These are phyloP conservation scores for Calonectria hawksworthii DNA, from an alignment of 2,329 filamentous ascomycete genomes.

Conservation along the genomic window DNA sequence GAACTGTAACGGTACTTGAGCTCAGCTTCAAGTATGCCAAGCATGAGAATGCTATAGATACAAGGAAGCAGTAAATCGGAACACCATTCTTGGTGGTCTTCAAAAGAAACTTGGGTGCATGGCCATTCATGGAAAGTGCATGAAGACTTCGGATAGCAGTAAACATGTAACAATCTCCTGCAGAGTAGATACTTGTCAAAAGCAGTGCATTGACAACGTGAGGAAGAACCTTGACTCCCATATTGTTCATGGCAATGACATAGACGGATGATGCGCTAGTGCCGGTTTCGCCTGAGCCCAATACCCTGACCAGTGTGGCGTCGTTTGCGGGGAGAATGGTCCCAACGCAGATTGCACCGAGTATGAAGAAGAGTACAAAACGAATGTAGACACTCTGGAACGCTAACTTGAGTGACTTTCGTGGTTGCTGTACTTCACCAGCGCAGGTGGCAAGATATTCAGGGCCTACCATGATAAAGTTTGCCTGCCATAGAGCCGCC, in stretches of 20 bases:
- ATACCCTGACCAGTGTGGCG: conserved; percentile 65
- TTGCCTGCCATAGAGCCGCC: conserved; percentile 71
- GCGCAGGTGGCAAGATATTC: conserved; percentile 74
- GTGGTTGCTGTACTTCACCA: conserved; percentile 73
- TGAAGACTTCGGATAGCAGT: conserved; percentile 1
- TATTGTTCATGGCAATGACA: conserved; percentile 5
- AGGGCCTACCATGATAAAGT: conserved; percentile 71
- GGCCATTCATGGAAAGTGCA: not conserved
- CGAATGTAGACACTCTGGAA: conserved; percentile 62
- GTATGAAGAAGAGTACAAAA: conserved; percentile 70
- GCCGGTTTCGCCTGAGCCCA: conserved; percentile 43
- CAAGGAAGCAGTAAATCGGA: conserved; percentile 4
- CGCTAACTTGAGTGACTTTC: conserved; percentile 67
- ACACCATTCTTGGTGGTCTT: conserved; percentile 10
- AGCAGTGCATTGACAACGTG: not conserved
- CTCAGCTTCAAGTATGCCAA: conserved; percentile 10
- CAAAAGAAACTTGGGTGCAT: not conserved
- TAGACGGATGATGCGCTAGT: not conserved
- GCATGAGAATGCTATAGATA: not conserved
- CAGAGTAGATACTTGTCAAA: conserved; percentile 4
- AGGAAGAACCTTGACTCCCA: not conserved
- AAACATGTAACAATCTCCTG: conserved; percentile 1
- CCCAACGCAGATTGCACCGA: conserved; percentile 73
- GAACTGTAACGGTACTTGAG: not conserved
- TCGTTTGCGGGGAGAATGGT: conserved; percentile 71